phyloP scores from a whole-genome alignment of 2,329 filamentous ascomycete genomes.

The Paecilomyces niveus region DNA sequence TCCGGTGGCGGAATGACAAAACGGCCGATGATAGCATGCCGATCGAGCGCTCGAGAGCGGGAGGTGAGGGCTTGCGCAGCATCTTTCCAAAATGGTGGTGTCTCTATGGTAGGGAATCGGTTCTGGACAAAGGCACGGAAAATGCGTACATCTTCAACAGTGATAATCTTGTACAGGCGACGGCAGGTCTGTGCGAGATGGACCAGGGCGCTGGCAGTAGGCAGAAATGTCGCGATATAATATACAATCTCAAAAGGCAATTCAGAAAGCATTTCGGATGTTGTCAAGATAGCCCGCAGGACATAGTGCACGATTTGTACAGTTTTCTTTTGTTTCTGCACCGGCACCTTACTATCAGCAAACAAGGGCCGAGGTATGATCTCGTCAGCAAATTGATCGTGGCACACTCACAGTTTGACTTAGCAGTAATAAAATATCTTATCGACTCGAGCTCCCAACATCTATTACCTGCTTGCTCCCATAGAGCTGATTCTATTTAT shows the following conservation, averaged over 20 bases:
- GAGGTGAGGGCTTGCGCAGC: constrained; percentile 50
- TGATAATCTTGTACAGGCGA: constrained; percentile 38
- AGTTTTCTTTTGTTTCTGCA: not conserved
- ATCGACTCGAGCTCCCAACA: not conserved
- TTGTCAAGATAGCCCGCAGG: not conserved
- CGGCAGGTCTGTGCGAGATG: constrained; percentile 41
- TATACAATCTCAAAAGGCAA: constrained; percentile 39
- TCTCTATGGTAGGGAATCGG: constrained; percentile 41
- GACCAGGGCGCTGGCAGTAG: constrained; percentile 38
- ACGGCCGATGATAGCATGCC: constrained; percentile 48
- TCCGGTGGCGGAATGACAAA: constrained; percentile 41
- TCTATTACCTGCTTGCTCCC: not conserved
- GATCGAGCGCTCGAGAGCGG: constrained; percentile 51
- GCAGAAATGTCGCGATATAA: constrained; percentile 35
- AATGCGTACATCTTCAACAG: constrained; percentile 42
- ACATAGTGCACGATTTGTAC: not conserved
- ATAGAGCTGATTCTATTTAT: not conserved
- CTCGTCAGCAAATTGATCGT: not conserved
- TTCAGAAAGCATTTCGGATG: constrained; percentile 21
- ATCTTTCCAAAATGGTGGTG: constrained; percentile 40
- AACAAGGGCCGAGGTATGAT: not conserved
- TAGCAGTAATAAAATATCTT: not conserved
- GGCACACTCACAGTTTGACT: not conserved
- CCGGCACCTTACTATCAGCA: not conserved
- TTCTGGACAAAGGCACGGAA: constrained; percentile 41